Conservation (phyloP, 345 rosid genomes). For the Gossypium bickii region DNA sequence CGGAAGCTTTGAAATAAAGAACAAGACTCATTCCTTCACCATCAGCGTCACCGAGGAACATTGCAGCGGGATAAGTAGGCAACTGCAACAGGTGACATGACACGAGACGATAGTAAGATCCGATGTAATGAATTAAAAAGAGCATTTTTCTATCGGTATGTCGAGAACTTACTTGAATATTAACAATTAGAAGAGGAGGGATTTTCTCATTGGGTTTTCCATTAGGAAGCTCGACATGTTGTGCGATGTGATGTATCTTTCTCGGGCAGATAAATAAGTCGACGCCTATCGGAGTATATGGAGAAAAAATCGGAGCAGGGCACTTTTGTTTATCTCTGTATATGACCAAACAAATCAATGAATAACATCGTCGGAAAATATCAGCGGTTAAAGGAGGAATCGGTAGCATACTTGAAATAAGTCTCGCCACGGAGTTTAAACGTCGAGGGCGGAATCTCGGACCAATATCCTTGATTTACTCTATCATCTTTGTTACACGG, state of each 20-base stretch:
- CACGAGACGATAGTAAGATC: slow-evolving; percentile 10
- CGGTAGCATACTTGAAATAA: slow-evolving; percentile 56
- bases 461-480: slow-evolving; percentile 49
- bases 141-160: no score
- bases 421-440: slow-evolving; percentile 65
- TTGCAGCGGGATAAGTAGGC: slow-evolving; percentile 88
- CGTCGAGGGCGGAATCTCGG: slow-evolving; percentile 62
- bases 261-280: slow-evolving; percentile 66
- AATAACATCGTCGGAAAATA: no score
- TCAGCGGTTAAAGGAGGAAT: background rate
- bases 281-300: slow-evolving; percentile 73
- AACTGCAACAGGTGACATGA: slow-evolving; percentile 36
- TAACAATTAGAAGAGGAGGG: slow-evolving; percentile 79
- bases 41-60: slow-evolving; percentile 81
- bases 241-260: slow-evolving; percentile 90
- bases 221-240: slow-evolving; percentile 80
- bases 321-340: slow-evolving; percentile 79
- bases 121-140: background rate
- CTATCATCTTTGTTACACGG: slow-evolving; percentile 47
- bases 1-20: slow-evolving; percentile 64
- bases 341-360: no score
- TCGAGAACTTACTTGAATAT: slow-evolving; percentile 61
- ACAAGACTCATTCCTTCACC: slow-evolving; percentile 98
- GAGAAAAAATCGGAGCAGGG: slow-evolving; percentile 53
- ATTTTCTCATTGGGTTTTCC: slow-evolving; percentile 50